Evolutionary conservation across 257 asterid genomes (phyloP).

Genomic region (Solanum peruvianum): DNA sequence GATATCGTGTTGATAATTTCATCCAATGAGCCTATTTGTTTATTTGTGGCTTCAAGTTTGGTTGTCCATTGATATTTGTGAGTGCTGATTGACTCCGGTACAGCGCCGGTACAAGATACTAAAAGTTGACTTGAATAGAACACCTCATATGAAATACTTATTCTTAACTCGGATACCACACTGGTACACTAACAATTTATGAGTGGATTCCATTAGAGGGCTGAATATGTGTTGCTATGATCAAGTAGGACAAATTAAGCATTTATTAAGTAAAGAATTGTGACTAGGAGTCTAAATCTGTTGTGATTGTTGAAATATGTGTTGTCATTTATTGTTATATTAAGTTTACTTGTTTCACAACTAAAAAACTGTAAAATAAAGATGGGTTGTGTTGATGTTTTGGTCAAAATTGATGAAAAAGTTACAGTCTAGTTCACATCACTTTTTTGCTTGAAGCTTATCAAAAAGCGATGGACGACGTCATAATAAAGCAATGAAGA

Average conservation of each 20-base stretch:
- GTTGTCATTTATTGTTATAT: too few relatives aligned
- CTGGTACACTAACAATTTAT: not conserved
- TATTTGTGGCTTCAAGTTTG: not conserved
- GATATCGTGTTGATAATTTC: not conserved
- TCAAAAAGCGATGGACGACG: not conserved
- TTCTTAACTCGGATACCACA: not conserved
- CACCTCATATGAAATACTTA: not conserved
- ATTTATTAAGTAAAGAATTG: not conserved
- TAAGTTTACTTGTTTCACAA: too few relatives aligned
- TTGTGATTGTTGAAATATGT: too few relatives aligned
- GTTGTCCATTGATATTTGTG: not conserved
- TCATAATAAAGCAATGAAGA: too few relatives aligned
- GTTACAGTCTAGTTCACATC: not conserved
- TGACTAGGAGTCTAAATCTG: not conserved
- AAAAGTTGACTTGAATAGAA: too few relatives aligned
- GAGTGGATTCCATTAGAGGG: not conserved
- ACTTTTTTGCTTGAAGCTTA: too few relatives aligned
- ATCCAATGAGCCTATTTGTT: not conserved
- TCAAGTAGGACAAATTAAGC: not conserved
- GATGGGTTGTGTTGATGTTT: too few relatives aligned
- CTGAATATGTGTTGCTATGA: not conserved
- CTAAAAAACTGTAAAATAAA: too few relatives aligned
- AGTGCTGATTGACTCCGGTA: not conserved
- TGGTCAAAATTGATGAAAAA: not conserved
- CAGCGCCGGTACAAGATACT: not conserved